phyloP scores from a whole-genome alignment of 2,329 filamentous ascomycete genomes.

The Aspergillus vadensis region DNA sequence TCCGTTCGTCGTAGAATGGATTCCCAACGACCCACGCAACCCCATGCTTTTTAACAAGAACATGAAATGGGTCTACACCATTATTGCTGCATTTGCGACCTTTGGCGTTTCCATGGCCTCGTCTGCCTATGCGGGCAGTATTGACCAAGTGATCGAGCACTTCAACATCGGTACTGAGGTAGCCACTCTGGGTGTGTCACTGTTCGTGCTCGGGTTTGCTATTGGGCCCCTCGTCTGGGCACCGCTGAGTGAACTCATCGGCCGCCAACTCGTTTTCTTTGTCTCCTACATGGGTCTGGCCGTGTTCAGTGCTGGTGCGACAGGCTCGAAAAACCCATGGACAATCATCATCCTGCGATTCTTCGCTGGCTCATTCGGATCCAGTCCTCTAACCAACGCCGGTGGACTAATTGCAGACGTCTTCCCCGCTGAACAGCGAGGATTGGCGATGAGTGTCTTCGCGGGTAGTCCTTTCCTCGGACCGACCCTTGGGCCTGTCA shows the following conservation, averaged over 20 bases:
- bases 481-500: constrained; percentile 31
- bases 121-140: constrained; percentile 42
- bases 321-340: constrained; percentile 58
- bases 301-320: constrained; percentile 61
- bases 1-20: constrained; percentile 47
- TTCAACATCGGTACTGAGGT: constrained; percentile 58
- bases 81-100: constrained; percentile 42
- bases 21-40: constrained; percentile 47
- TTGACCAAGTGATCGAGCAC: constrained; percentile 51
- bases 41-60: constrained; percentile 38
- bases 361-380: constrained; percentile 63
- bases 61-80: constrained; percentile 46
- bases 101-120: constrained; percentile 48
- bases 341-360: constrained; percentile 66
- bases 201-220: constrained; percentile 64
- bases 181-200: constrained; percentile 63
- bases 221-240: constrained; percentile 67
- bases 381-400: constrained; percentile 52
- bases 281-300: constrained; percentile 59
- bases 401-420: constrained; percentile 59
- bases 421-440: constrained; percentile 55
- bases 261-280: constrained; percentile 55
- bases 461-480: constrained; percentile 64
- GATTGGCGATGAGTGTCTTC: constrained; percentile 64
- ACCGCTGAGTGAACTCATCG: constrained; percentile 65